Evolutionary conservation across 2,329 filamentous ascomycete genomes (phyloP).

Genomic region (Botryotinia calthae): DNA sequence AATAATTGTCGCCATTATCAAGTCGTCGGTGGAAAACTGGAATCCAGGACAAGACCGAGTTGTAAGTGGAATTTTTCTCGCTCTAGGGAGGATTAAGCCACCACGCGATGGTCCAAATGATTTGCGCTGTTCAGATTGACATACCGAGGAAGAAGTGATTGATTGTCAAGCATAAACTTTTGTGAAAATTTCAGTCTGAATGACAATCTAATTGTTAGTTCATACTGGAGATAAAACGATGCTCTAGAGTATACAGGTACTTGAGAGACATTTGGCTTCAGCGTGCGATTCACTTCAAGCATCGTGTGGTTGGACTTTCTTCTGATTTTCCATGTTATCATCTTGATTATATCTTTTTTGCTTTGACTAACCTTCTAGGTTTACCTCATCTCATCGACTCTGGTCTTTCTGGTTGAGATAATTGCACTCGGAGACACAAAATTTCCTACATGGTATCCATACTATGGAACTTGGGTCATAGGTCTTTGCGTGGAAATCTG

Average conservation of each 20-base stretch:
- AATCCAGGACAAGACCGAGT: constrained; percentile 36
- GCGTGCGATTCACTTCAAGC: not conserved
- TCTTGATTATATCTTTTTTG: not conserved
- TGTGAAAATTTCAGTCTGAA: not conserved
- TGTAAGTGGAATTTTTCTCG: constrained; percentile 25
- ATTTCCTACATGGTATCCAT: constrained; percentile 59
- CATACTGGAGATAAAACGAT: not conserved
- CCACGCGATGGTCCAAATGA: not conserved
- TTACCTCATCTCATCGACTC: constrained; percentile 57
- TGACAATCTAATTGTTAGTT: not conserved
- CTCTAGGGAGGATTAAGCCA: not conserved
- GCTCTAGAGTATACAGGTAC: not conserved
- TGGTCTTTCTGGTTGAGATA: constrained; percentile 62
- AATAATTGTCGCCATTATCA: constrained; percentile 32
- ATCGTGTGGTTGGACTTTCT: not conserved
- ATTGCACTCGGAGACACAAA: constrained; percentile 51
- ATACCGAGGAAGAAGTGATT: not conserved
- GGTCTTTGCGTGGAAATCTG: constrained; percentile 55
- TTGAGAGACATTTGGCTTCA: not conserved
- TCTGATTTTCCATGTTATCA: no score
- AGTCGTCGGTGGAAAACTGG: constrained; percentile 30
- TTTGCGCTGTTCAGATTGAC: no score
- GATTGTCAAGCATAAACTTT: not conserved
- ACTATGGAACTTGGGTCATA: constrained; percentile 60
- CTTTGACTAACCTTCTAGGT: constrained; percentile 41